Base-by-base conservation (phyloP, 1,284 basidiomycete genomes). In the Malassezia dermatis region DNA sequence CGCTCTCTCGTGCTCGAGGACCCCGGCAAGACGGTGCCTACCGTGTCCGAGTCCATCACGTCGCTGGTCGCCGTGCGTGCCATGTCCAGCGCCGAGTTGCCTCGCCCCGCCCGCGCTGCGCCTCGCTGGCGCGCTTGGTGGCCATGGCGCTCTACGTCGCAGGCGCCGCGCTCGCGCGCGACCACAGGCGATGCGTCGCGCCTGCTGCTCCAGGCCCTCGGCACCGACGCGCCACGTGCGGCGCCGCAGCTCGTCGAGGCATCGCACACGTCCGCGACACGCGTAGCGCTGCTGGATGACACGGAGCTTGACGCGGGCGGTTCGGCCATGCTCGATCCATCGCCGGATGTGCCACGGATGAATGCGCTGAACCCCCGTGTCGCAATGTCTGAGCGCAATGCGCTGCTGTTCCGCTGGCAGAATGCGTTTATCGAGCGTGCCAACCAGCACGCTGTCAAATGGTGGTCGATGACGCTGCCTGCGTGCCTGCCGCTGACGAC, bases 401-500 rank as follows among this genome's bases (percentile, higher is more conserved):
- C 53, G 21, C 26, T 71, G 52, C 49, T 73, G 15, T 60, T 70
- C 19, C 62, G 70, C 37, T 74, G 90, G 89, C 86, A 93, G 68
- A 89, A 94, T 70, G 80, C 86, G 52, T 86, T 88, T 66, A 85
- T 89, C 0, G 80, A 81, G 8, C 81, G 84, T 4, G 75, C 81
- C n/a, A 84, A 82, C 67, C 86, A 88, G 68, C 85, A 91, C 65
- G 83, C 88, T 28, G 83, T 93, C 76, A 95, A 96, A 71, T 98
- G 93, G 93, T 83, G 83, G 59, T 85, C 84, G 13, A 83, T 90
- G 74, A 75, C 76, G 1, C 73, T 70, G 11, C 75, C 75, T 5
- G 76, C 76, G 6, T 95, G 88, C 71, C 79, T 98, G 8, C 93
- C 93, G 1, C 80, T 98, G 43, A 93, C 91, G 0, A 87, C 88